Base-by-base conservation (phyloP, 2,329 filamentous ascomycete genomes). In the Ophiostoma fasciatum region DNA sequence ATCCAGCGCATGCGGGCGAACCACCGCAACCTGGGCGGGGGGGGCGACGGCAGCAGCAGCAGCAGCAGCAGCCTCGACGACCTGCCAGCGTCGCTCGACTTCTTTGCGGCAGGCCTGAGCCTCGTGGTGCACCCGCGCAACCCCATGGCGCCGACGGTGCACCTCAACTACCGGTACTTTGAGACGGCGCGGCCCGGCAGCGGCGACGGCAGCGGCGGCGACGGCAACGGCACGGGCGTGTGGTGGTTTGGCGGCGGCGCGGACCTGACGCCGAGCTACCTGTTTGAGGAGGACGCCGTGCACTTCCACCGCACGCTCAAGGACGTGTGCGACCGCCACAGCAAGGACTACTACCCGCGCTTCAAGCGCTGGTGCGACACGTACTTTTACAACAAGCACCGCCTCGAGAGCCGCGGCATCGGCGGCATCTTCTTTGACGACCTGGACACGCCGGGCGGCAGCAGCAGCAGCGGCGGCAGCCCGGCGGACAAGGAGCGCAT, bases 381-480 rank as follows among this genome's bases (percentile, higher is more conserved):
- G 49, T 98, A 98, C 64, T 98, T 98, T 61, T 78, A 71, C 63
- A 82, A 94, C 58, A 88, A 87, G 55, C 90, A 98, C 62, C 76
- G 90, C 31, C 72, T 73, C 40, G 90, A 98, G 62, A 67, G 74
- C 31, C 79, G 90, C 33, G 90, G 90, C 38, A 63, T 98, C 23
- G 90, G 90, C 36, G 90, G 90, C 36, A 96, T 98, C 58, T 98
- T 98, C 71, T 98, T 98, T 52, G 90, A 98, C 58, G 90, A 98
- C 55, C 68, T 98, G 12, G 90, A 98, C 55, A 81, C 82, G 49
- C 5, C 9, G 9, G 9, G 22, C 22, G 83, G 25, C 85, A 10
- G 5, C 14, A 19, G 17, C 21, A 14, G 13, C 31, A 17, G 13
- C 14, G 28, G 14, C n/a, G 15, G 50, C 94, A 2, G 88, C 90